phyloP scores from a whole-genome alignment of 345 rosid genomes.

The Camelina sativa region DNA sequence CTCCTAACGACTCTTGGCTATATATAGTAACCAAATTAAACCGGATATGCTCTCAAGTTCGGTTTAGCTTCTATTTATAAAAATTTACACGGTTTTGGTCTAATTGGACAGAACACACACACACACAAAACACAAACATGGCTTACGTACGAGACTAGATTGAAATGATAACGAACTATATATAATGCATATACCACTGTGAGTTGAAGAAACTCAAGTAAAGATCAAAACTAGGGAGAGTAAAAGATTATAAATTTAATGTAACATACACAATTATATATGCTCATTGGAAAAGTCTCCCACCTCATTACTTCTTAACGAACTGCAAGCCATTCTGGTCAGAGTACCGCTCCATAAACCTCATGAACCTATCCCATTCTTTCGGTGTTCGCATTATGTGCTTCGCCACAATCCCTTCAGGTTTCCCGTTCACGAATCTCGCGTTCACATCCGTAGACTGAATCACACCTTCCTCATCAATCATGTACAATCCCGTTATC shows the following conservation, averaged over 20 bases:
- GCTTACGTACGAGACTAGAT: neutral
- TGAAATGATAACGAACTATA: slow-evolving; percentile 2
- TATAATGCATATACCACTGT: neutral
- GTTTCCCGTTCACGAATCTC: slow-evolving; percentile 88
- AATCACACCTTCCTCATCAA: slow-evolving; percentile 92
- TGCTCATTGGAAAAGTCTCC: slow-evolving; percentile 15
- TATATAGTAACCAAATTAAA: slow-evolving; percentile 6
- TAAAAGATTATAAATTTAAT: slow-evolving; percentile 17
- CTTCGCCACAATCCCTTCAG: slow-evolving; percentile 83
- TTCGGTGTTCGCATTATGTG: slow-evolving; percentile 77
- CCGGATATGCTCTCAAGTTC: neutral
- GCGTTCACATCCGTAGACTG: slow-evolving; percentile 95
- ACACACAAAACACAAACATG: neutral
- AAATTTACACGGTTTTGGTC: neutral
- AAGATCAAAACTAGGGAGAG: slow-evolving; percentile 24
- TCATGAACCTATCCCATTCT: slow-evolving; percentile 98
- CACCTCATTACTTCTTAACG: slow-evolving; percentile 64
- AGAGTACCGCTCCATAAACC: slow-evolving; percentile 96
- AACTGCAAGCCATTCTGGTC: slow-evolving; percentile 84
- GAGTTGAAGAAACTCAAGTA: slow-evolving; percentile 10
- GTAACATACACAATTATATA: slow-evolving; percentile 20
- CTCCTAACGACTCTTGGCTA: neutral
- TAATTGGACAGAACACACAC: neutral
- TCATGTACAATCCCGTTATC: slow-evolving; percentile 94
- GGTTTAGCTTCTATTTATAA: neutral